These are phyloP conservation scores for Cyberlindnera petersonii DNA, from an alignment of 805 yeast genomes.

Conservation along the genomic window DNA sequence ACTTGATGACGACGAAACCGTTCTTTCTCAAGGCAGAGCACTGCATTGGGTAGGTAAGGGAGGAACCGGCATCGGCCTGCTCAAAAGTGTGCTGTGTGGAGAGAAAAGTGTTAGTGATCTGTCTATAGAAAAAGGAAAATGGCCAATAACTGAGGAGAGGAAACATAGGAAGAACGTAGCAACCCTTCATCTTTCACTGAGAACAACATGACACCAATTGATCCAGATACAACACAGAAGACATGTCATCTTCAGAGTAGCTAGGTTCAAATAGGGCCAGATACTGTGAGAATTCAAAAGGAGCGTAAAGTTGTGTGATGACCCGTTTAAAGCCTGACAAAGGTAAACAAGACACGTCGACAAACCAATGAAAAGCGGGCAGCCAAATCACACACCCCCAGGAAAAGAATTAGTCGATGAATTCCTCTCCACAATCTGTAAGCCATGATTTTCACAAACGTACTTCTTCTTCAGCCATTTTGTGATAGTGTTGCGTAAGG, in stretches of 20 bases:
- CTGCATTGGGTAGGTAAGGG: slow-evolving; percentile 97
- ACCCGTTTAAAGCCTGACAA: no score
- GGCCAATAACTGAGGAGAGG: background rate
- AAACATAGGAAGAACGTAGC: background rate
- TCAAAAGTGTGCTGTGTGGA: slow-evolving; percentile 87
- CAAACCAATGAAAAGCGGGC: background rate
- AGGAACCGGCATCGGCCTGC: slow-evolving; percentile 98
- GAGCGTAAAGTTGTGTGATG: background rate
- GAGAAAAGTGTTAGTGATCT: slow-evolving; percentile 16
- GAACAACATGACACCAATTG: background rate
- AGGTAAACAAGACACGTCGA: background rate
- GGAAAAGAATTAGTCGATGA: background rate
- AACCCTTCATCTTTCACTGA: background rate
- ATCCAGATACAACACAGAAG: slow-evolving; percentile 3
- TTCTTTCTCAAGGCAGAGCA: slow-evolving; percentile 99
- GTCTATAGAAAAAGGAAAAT: background rate
- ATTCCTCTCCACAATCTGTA: background rate
- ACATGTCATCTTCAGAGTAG: slow-evolving; percentile 2
- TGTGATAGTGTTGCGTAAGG: slow-evolving; percentile 6
- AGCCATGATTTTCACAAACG: slow-evolving; percentile 6
- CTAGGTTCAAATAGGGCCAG: background rate
- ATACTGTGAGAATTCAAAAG: background rate
- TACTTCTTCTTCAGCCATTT: slow-evolving; percentile 32
- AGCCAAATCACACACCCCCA: background rate
- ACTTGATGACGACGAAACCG: slow-evolving; percentile 98